phyloP scores from a whole-genome alignment of 1,139 yeast genomes.

The Suhomyces kunorum region DNA sequence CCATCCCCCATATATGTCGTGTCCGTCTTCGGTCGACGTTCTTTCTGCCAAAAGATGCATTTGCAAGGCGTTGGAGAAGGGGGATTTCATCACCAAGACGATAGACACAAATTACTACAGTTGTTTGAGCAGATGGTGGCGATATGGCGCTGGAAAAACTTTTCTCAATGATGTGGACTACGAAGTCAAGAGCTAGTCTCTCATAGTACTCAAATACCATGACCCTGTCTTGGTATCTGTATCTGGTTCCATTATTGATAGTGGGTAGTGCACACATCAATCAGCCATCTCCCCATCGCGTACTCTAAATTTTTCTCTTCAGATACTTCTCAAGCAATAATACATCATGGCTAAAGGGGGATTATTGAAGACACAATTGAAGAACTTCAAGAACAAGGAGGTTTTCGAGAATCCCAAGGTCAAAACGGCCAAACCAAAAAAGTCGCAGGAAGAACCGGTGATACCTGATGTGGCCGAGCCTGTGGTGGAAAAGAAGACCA shows the following conservation, averaged over 20 bases:
- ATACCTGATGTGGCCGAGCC: conserved; percentile 6
- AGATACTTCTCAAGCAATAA: not conserved
- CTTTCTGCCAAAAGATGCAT: conserved; percentile 65
- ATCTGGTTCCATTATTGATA: not conserved
- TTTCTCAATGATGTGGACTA: conserved; percentile 43
- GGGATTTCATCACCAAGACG: conserved; percentile 36
- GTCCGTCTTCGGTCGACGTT: conserved; percentile 63
- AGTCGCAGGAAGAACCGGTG: conserved; percentile 11
- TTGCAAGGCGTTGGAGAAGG: conserved; percentile 49
- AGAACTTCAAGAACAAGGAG: conserved; percentile 31
- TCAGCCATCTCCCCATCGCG: conserved; percentile 13
- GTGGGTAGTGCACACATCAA: conserved; percentile 12
- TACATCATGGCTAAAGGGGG: conserved; percentile 34
- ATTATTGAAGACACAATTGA: conserved; percentile 38
- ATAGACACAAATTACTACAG: conserved; percentile 66
- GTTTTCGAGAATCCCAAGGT: conserved; percentile 29
- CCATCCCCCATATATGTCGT: conserved; percentile 80
- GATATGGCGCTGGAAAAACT: conserved; percentile 58
- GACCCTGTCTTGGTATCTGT: not conserved
- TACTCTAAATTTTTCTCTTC: conserved; percentile 11
- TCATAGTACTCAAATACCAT: not conserved
- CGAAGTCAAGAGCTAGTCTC: not conserved
- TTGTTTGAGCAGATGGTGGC: conserved; percentile 88
- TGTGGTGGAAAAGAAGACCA: conserved; percentile 10
- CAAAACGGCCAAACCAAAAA: conserved; percentile 22